Evolutionary conservation across 2,329 filamentous ascomycete genomes (phyloP), one percentile per base, ranked within the genome.

Genomic region (Chaetomium sp.): DNA sequence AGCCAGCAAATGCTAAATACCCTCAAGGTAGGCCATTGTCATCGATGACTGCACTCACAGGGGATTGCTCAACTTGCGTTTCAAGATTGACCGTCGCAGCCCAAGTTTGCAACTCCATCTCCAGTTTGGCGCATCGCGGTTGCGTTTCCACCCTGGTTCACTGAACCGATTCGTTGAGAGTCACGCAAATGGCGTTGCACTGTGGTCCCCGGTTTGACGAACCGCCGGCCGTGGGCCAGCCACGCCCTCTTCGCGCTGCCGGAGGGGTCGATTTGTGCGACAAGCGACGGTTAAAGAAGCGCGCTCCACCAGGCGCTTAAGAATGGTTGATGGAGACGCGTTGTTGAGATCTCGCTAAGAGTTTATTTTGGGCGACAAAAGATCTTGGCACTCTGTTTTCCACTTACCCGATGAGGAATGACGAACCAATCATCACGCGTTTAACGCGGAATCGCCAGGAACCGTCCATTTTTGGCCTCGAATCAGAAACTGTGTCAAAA

Each of bases 101-200:
- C 45, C 57, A 59, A 51, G 27, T 50, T 50, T 45, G 60, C 54
- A 27, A 35, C 25, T 23, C 4, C 31, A 50, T 45, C 6, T 31
- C 21, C 33, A n/a, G 25, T 53, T 21, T 58, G 45, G 9, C 35
- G 16, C 38, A 64, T 4, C 33, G 38, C 33, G 50, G 62, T 64
- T 38, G 50, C 57, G 56, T 19, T 50, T 7, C 16, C 0, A 16
- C 21, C 56, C 62, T 25, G 42, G 50, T 5, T 13, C 9, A 42
- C 16, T 19, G 25, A 57, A 61, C 5, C 47, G 63, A 62, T 65
- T 65, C 59, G 63, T 56, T 62, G 12, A 9, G 35, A 62, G 50
- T 2, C 9, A 1, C 23, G 21, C 16, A 45, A 4, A 29, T 29
- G n/a, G 35, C 10, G 49, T 49, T 31, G 47, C 54, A 42, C 23